phyloP scores from a whole-genome alignment of 2,329 filamentous ascomycete species.

The Talaromyces sp. region DNA sequence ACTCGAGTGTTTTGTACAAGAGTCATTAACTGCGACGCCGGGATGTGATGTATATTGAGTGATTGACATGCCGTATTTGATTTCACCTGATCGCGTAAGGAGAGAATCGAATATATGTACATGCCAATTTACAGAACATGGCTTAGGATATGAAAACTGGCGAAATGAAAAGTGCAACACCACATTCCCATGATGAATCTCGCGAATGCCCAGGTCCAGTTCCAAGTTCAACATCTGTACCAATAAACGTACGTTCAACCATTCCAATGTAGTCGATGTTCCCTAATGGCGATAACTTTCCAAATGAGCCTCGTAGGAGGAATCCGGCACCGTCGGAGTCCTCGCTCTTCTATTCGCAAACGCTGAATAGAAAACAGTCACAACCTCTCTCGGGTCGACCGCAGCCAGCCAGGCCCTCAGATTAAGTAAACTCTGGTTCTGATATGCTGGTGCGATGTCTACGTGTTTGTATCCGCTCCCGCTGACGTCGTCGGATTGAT shows the following conservation, averaged over 20 bases:
- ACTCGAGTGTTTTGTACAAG: conserved; percentile 50
- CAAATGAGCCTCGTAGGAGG: not conserved
- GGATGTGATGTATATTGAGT: not conserved
- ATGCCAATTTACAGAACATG: not conserved
- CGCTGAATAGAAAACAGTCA: not conserved
- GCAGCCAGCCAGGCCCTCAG: not conserved
- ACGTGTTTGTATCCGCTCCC: not conserved
- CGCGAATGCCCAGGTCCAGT: not conserved
- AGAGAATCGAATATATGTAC: not conserved
- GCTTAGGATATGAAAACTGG: not conserved
- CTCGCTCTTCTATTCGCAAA: not conserved
- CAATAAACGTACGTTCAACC: not conserved
- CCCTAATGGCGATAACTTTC: not conserved
- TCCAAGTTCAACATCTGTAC: not conserved
- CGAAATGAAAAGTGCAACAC: not conserved
- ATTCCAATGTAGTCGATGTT: too few relatives aligned
- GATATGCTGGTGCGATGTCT: not conserved
- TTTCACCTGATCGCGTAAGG: not conserved
- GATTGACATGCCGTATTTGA: not conserved
- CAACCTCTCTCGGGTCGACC: not conserved
- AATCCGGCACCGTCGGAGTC: not conserved
- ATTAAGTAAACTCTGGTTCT: not conserved
- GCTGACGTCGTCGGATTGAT: not conserved
- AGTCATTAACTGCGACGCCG: conserved; percentile 31
- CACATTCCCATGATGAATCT: not conserved